A percentile compares a stretch with the other conserved stretches of the same genome.
Evolutionary conservation across 345 rosid genomes (phyloP).

Genomic region (Syzygium aromaticum): DNA sequence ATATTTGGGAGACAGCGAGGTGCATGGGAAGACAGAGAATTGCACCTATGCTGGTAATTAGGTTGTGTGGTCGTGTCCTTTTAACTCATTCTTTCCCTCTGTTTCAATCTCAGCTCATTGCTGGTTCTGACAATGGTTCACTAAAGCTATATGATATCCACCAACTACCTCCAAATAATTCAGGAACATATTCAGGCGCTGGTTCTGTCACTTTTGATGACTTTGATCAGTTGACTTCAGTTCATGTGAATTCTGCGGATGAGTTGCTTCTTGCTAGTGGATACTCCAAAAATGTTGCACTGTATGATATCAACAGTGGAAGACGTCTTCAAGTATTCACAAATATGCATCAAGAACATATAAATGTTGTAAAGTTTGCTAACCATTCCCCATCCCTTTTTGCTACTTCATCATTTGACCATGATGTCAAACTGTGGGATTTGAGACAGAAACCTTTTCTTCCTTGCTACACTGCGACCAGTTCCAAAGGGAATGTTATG

Average conservation of each 20-base stretch:
- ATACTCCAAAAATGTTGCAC: constrained; percentile 75
- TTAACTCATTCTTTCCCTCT: background rate
- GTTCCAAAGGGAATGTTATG: constrained; percentile 93
- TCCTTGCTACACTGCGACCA: constrained; percentile 76
- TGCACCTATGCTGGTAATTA: background rate
- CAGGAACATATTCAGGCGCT: constrained; percentile 16
- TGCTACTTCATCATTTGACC: constrained; percentile 96
- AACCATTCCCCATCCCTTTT: constrained; percentile 81
- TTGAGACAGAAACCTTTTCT: constrained; percentile 66
- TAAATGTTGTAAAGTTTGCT: constrained; percentile 87
- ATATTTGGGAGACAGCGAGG: background rate
- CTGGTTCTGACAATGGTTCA: constrained; percentile 96
- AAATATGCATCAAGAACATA: constrained; percentile 85
- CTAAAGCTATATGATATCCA: constrained; percentile 64
- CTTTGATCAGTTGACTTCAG: constrained; percentile 86
- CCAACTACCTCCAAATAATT: constrained; percentile 26
- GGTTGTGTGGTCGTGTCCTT: background rate
- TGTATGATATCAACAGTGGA: constrained; percentile 74
- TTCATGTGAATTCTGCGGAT: constrained; percentile 82
- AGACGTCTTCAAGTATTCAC: constrained; percentile 65
- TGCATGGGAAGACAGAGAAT: background rate
- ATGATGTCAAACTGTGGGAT: constrained; percentile 89
- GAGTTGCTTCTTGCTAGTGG: constrained; percentile 93
- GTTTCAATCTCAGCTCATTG: constrained; percentile 54
- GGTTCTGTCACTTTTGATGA: constrained; percentile 68